A percentile compares a stretch with the other conserved stretches of the same genome.
Conservation (phyloP, 768 basidiomycete genomes). For the Termitomyces sp. region DNA sequence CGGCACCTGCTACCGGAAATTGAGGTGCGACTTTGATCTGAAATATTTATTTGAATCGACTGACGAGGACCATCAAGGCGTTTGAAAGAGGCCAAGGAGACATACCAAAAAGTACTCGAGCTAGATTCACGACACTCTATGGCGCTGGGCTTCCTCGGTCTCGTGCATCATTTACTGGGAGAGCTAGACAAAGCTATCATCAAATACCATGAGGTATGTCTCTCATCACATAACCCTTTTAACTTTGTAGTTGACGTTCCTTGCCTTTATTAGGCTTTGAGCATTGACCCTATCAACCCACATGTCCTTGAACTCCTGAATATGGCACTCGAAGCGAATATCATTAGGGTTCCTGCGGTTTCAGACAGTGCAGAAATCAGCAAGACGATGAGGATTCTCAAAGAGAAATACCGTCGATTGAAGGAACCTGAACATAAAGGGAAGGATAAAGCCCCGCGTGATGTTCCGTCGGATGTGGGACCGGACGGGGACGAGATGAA, state of each 20-base stretch:
- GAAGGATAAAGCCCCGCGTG: slow-evolving; percentile 19
- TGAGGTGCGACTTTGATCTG: slow-evolving; percentile 47
- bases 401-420: slow-evolving; percentile 27
- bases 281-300: slow-evolving; percentile 78
- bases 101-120: slow-evolving; percentile 79
- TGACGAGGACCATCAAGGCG: slow-evolving; percentile 26
- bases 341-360: slow-evolving; percentile 16
- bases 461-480: slow-evolving; percentile 14
- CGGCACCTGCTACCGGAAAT: slow-evolving; percentile 82
- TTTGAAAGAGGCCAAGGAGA: slow-evolving; percentile 61
- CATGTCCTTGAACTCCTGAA: slow-evolving; percentile 80
- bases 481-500: slow-evolving; percentile 24
- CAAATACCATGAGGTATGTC: slow-evolving; percentile 84
- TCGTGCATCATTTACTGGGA: slow-evolving; percentile 75
- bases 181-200: slow-evolving; percentile 79
- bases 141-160: slow-evolving; percentile 86
- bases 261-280: slow-evolving; percentile 52
- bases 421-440: slow-evolving; percentile 23
- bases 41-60: neutral
- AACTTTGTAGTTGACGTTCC: neutral
- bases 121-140: slow-evolving; percentile 82
- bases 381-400: slow-evolving; percentile 24
- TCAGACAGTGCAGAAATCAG: slow-evolving; percentile 23
- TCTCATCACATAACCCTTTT: neutral
- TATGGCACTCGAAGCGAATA: slow-evolving; percentile 62